A percentile compares a stretch with the other conserved stretches of the same genome.
These are phyloP conservation scores for Gaertneriomyces semiglobifer DNA, from an alignment of 192 early-diverging fungal species.

Conservation along the genomic window DNA sequence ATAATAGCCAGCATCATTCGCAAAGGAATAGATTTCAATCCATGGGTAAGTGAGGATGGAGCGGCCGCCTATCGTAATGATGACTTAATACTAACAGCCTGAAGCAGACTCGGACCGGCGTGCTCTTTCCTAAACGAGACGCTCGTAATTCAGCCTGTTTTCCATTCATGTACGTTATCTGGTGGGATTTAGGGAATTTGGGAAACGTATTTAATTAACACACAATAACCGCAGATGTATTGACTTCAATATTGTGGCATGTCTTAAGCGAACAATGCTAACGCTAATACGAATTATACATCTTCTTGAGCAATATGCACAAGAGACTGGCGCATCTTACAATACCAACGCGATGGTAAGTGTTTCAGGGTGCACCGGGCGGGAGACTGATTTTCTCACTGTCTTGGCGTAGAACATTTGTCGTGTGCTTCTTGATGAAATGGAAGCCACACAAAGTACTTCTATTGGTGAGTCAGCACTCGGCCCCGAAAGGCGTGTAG, in stretches of 20 bases:
- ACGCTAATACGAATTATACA: constrained; percentile 18
- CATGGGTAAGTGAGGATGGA: constrained; percentile 10
- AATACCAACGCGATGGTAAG: constrained; percentile 22
- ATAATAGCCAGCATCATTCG: no score
- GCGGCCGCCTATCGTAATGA: background rate
- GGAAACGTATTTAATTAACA: no score
- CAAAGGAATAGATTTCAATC: constrained; percentile 15
- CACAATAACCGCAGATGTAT: constrained; percentile 2
- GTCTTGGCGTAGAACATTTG: no score
- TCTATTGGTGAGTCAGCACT: no score
- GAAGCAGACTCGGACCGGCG: constrained; percentile 21
- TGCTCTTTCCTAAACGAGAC: constrained; percentile 14
- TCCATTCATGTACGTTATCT: no score
- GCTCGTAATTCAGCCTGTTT: background rate
- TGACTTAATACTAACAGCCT: background rate
- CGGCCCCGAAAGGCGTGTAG: no score
- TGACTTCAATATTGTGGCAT: background rate
- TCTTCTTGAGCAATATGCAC: constrained; percentile 17
- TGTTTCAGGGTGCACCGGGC: no score
- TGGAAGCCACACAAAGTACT: no score
- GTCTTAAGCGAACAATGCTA: constrained; percentile 8
- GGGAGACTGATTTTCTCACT: background rate
- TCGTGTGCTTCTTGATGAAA: no score
- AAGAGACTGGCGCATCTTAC: constrained; percentile 6
- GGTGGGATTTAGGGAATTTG: no score